A percentile compares a stretch with the other conserved stretches of the same genome.
phyloP scores from a whole-genome alignment of 2,329 filamentous ascomycete species.

The Cladosporium velox region DNA sequence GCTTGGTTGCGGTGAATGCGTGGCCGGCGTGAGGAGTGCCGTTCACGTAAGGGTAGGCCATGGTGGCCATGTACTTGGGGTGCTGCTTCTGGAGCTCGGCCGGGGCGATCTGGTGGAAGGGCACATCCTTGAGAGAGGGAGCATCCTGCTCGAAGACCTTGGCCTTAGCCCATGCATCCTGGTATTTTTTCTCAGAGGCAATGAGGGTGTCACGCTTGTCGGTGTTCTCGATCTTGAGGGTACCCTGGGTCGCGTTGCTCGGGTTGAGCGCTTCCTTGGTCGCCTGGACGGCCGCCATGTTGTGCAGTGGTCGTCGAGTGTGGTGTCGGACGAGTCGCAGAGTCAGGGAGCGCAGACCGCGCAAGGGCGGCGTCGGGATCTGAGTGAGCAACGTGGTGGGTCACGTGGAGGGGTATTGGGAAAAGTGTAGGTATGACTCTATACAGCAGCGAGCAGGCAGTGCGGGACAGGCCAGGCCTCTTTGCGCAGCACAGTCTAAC shows the following conservation, averaged over 20 bases:
- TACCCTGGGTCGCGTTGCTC: conserved; percentile 58
- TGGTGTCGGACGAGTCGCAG: conserved; percentile 6
- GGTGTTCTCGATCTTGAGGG: conserved; percentile 71
- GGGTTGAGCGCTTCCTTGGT: conserved; percentile 59
- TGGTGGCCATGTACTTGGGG: conserved; percentile 88
- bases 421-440: conserved; percentile 20
- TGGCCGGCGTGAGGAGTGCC: conserved; percentile 83
- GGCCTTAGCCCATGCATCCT: conserved; percentile 76
- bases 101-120: conserved; percentile 70
- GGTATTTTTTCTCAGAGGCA: conserved; percentile 87
- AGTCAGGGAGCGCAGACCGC: conserved; percentile 32
- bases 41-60: conserved; percentile 82
- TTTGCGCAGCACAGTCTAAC: not conserved
- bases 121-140: conserved; percentile 74
- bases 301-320: conserved; percentile 21
- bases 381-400: conserved; percentile 34
- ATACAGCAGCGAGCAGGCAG: not conserved
- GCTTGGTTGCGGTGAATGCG: conserved; percentile 86
- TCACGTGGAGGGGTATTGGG: conserved; percentile 22
- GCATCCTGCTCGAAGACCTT: conserved; percentile 84
- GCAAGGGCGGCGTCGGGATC: conserved; percentile 33
- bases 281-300: conserved; percentile 52
- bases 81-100: conserved; percentile 75
- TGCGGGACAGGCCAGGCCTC: conserved; percentile 9
- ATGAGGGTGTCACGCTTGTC: conserved; percentile 85